Evolutionary conservation across 2,329 filamentous ascomycete genomes (phyloP).

Genomic region (Aspergillus sp.): DNA sequence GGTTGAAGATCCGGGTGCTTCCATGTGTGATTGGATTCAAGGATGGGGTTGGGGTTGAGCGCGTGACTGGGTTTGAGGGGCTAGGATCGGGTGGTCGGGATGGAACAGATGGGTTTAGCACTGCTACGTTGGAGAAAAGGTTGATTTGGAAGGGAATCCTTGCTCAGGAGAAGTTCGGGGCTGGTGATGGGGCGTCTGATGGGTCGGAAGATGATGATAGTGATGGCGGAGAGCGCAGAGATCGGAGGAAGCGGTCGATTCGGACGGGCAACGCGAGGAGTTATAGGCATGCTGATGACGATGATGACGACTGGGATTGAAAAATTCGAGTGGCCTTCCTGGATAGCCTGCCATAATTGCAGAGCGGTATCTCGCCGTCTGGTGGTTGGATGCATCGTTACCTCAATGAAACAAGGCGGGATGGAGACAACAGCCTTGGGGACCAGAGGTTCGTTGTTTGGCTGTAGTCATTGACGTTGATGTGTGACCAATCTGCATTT

Average conservation of each 20-base stretch:
- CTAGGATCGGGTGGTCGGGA: constrained; percentile 41
- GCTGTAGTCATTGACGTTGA: neutral
- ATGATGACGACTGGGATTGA: constrained; percentile 53
- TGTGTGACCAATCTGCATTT: neutral
- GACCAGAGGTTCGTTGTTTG: neutral
- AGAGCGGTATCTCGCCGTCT: too few species aligned
- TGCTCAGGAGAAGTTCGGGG: constrained; percentile 34
- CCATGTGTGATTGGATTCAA: constrained; percentile 53
- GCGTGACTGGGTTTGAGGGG: constrained; percentile 52
- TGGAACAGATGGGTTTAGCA: constrained; percentile 43
- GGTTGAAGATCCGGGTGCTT: constrained; percentile 48
- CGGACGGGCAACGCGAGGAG: constrained; percentile 34
- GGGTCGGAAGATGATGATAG: constrained; percentile 29
- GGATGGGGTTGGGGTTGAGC: constrained; percentile 47
- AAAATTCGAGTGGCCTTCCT: neutral
- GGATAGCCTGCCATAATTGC: neutral
- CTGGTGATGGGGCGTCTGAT: constrained; percentile 27
- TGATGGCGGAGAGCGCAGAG: constrained; percentile 24
- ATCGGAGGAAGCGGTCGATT: constrained; percentile 26
- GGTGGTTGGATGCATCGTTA: neutral
- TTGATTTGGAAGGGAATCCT: constrained; percentile 44
- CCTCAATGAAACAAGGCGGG: neutral
- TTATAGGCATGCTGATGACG: constrained; percentile 47
- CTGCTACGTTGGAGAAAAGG: constrained; percentile 44
- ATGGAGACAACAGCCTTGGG: neutral